Percentiles rank a stretch among this genome's conserved stretches.
phyloP scores from a whole-genome alignment of 2,329 filamentous ascomycete genomes.

The Dactylellina drechsleri region DNA sequence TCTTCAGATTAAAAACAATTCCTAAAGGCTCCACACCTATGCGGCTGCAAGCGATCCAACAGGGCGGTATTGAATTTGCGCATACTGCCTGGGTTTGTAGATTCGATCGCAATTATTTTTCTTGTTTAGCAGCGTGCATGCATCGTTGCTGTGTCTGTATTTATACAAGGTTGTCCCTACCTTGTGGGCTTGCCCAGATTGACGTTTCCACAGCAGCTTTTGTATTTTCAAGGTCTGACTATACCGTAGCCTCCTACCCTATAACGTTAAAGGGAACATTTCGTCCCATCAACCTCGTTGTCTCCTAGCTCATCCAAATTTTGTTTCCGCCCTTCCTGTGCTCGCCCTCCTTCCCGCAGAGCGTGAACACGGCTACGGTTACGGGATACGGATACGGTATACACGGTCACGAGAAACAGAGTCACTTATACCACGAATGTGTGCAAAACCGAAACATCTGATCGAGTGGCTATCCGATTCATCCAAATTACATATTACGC shows the following conservation, averaged over 20 bases:
- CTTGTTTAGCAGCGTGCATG: constrained; percentile 3
- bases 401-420: constrained; percentile 8
- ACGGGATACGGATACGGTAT: constrained; percentile 18
- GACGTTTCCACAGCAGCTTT: constrained; percentile 18
- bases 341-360: constrained; percentile 10
- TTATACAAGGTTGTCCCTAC: constrained; percentile 46
- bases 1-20: constrained; percentile 9
- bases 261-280: constrained; percentile 21
- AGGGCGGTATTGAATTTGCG: constrained; percentile 24
- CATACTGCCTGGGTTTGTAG: constrained; percentile 19
- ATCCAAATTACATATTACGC: constrained; percentile 27
- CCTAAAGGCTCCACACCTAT: constrained; percentile 40
- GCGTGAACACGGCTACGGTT: constrained; percentile 3
- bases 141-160: constrained; percentile 24
- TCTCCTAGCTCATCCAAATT: not conserved
- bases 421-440: constrained; percentile 7
- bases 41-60: constrained; percentile 52
- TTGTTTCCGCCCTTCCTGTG: constrained; percentile 4
- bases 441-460: constrained; percentile 12
- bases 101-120: constrained; percentile 10
- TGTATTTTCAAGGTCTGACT: constrained; percentile 3
- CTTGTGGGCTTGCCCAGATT: constrained; percentile 3
- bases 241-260: constrained; percentile 21
- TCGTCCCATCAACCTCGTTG: not conserved
- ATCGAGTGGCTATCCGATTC: constrained; percentile 12